phyloP scores from a whole-genome alignment of 1,284 basidiomycete genomes.

The Ceratobasidium sp. region DNA sequence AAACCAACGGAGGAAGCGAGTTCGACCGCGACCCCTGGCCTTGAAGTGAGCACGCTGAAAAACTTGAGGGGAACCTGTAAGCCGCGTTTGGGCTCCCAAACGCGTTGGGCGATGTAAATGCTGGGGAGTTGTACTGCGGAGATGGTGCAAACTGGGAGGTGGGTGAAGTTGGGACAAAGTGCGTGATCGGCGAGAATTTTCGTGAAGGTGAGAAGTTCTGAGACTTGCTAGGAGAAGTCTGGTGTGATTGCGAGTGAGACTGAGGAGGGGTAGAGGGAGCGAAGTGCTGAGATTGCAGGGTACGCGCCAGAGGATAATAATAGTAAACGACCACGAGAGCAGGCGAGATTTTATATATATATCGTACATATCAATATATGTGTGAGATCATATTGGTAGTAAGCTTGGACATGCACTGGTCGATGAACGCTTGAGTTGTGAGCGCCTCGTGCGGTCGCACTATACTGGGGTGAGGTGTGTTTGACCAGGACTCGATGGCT shows the following conservation, averaged over 20 bases:
- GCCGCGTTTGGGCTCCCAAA: conserved; percentile 24
- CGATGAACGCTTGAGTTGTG: conserved; percentile 92
- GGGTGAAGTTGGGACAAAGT: too few relatives aligned
- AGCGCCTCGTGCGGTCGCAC: conserved; percentile 92
- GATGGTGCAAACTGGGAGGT: conserved; percentile 52
- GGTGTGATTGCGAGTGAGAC: conserved; percentile 46
- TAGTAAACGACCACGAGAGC: conserved; percentile 94
- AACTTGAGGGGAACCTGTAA: conserved; percentile 25
- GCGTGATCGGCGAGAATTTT: too few relatives aligned
- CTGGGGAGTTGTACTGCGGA: too few relatives aligned
- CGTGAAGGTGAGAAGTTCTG: conserved; percentile 30
- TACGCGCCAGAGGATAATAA: conserved; percentile 87
- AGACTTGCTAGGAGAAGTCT: conserved; percentile 19
- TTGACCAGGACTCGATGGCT: conserved; percentile 88
- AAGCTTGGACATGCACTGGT: conserved; percentile 76
- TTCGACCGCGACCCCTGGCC: background rate
- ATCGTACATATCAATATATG: conserved; percentile 27
- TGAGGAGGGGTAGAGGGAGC: conserved; percentile 55
- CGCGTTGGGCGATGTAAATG: background rate
- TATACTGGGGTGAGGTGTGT: conserved; percentile 88
- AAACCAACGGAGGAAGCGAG: background rate
- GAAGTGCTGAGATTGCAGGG: conserved; percentile 66
- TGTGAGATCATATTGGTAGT: background rate
- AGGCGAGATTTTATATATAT: conserved; percentile 52
- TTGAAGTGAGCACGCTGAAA: conserved; percentile 24